Percentiles rank a stretch among this genome's conserved stretches.
These are phyloP conservation scores for Stylonectria norvegica DNA, from an alignment of 2,329 filamentous ascomycete genomes.

Conservation along the genomic window DNA sequence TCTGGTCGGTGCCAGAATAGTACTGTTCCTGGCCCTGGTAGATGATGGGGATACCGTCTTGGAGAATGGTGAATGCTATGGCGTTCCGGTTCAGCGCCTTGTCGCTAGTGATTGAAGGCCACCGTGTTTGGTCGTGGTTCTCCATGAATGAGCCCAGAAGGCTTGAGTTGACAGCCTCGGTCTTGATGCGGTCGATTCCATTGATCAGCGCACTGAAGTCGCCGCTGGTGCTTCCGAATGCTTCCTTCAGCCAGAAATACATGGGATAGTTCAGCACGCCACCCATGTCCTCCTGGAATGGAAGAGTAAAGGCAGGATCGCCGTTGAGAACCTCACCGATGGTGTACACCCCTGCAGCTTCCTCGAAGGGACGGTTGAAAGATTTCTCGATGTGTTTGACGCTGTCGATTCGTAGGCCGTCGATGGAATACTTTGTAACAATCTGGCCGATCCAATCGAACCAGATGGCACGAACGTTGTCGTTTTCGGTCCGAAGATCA, in stretches of 20 bases:
- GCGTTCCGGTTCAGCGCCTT: slow-evolving; percentile 13
- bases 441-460: slow-evolving; percentile 58
- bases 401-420: slow-evolving; percentile 59
- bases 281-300: slow-evolving; percentile 53
- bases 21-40: slow-evolving; percentile 15
- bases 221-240: slow-evolving; percentile 9
- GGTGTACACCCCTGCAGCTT: slow-evolving; percentile 54
- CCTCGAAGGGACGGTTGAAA: slow-evolving; percentile 55
- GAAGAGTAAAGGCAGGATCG: slow-evolving; percentile 46
- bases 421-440: slow-evolving; percentile 59
- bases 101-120: slow-evolving; percentile 12
- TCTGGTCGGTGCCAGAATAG: slow-evolving; percentile 10
- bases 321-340: slow-evolving; percentile 60
- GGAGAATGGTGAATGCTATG: slow-evolving; percentile 13
- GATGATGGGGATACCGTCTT: slow-evolving; percentile 14
- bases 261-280: slow-evolving; percentile 60
- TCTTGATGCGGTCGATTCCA: slow-evolving; percentile 10
- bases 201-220: slow-evolving; percentile 11
- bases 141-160: slow-evolving; percentile 14
- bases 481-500: slow-evolving; percentile 56
- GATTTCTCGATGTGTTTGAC: slow-evolving; percentile 58
- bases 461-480: slow-evolving; percentile 47
- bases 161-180: slow-evolving; percentile 14
- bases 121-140: slow-evolving; percentile 15
- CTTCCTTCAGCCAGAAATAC: slow-evolving; percentile 22